Conservation (phyloP, 2,329 filamentous ascomycete species). For the Xylaria sp. region DNA sequence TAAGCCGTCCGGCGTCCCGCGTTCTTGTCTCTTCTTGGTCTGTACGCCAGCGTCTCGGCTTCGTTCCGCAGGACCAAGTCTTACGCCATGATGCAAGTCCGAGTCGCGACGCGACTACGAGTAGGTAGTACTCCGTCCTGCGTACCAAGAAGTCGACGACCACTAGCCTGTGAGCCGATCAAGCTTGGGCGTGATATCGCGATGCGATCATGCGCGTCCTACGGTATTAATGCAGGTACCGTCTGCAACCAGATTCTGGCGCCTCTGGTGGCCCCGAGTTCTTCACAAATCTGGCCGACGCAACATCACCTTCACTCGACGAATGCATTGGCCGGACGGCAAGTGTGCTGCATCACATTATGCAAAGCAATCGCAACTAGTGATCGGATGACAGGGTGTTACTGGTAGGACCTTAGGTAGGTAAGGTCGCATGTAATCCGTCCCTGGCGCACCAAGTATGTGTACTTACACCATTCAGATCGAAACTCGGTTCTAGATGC, state of each 20-base stretch:
- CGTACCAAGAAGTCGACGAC: not conserved
- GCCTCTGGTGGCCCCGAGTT: not conserved
- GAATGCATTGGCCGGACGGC: not conserved
- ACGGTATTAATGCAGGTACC: not conserved
- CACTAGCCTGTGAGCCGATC: not conserved
- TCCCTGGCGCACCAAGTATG: not conserved
- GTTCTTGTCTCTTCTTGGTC: not conserved
- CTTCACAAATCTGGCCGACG: not conserved
- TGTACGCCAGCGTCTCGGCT: constrained; percentile 8
- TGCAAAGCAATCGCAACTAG: not conserved
- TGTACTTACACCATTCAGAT: not conserved
- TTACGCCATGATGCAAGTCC: constrained; percentile 12
- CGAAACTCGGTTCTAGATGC: not conserved
- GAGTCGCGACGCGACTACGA: constrained; percentile 6
- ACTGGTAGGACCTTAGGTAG: not conserved
- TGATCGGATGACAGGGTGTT: not conserved
- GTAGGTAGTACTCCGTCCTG: too few species aligned
- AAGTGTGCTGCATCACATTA: not conserved
- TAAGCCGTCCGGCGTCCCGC: not conserved
- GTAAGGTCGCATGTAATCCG: not conserved
- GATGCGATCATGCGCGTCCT: not conserved
- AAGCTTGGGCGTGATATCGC: not conserved
- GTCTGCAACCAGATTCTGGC: not conserved
- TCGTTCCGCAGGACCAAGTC: constrained; percentile 14
- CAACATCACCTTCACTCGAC: not conserved